Evolutionary conservation across 192 early-diverging fungal species (phyloP).

Genomic region (Linnemannia schmuckeri): DNA sequence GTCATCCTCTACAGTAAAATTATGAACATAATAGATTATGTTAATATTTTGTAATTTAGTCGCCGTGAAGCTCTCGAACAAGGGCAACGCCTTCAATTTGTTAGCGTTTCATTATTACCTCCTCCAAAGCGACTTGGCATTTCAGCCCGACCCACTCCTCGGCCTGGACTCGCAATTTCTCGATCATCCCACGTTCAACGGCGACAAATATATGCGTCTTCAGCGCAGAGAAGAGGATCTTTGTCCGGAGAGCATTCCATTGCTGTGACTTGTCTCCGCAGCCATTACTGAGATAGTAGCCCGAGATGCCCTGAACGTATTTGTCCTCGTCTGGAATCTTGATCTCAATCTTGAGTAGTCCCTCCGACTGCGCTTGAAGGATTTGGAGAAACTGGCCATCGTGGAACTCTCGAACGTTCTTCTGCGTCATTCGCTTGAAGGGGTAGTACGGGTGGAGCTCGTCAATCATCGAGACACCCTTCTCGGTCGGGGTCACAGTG

Average conservation of each 20-base stretch:
- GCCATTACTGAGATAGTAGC: conserved; percentile 70
- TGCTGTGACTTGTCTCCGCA: conserved; percentile 67
- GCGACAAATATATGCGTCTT: conserved; percentile 77
- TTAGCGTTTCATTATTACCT: conserved; percentile 21
- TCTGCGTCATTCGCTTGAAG: conserved; percentile 89
- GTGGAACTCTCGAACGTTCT: conserved; percentile 78
- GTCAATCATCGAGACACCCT: conserved; percentile 82
- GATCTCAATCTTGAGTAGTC: conserved; percentile 74
- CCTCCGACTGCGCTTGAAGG: conserved; percentile 77
- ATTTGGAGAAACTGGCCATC: conserved; percentile 84
- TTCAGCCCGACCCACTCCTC: conserved; percentile 75
- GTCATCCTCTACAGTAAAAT: conserved; percentile 68
- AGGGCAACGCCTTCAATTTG: no score
- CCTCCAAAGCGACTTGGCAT: conserved; percentile 75
- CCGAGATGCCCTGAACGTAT: conserved; percentile 65
- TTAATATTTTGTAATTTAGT: background rate
- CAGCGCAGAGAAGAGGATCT: conserved; percentile 71
- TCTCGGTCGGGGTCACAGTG: conserved; percentile 83
- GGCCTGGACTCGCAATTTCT: conserved; percentile 78
- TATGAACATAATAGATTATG: no score
- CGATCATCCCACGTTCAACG: conserved; percentile 80
- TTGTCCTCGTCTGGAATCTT: conserved; percentile 59
- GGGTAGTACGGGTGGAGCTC: conserved; percentile 82
- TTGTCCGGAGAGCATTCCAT: conserved; percentile 84
- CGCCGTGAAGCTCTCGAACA: no score